Evolutionary conservation across 441 rosid species (phyloP).

Genomic region (Gossypium trilobum): DNA sequence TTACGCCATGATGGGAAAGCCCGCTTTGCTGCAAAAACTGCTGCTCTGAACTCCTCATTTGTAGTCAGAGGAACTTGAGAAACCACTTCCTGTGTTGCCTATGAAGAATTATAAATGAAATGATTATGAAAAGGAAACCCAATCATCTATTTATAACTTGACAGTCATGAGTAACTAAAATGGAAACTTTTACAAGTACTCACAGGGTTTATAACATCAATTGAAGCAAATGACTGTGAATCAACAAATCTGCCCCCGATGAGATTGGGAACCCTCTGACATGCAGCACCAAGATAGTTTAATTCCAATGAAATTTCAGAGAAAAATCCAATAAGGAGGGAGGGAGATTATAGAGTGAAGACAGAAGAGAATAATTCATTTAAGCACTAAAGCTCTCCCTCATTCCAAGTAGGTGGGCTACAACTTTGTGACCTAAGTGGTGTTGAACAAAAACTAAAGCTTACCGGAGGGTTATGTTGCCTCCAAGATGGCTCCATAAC

Average conservation of each 20-base stretch:
- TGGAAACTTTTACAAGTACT: constrained; percentile 11
- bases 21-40: constrained; percentile 40
- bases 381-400: constrained; percentile 10
- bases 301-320: constrained; percentile 17
- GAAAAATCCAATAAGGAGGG: constrained; percentile 2
- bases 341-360: not conserved
- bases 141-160: not conserved
- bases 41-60: constrained; percentile 37
- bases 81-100: constrained; percentile 46
- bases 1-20: constrained; percentile 43
- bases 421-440: constrained; percentile 13
- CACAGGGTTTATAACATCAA: constrained; percentile 46
- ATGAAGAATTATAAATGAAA: constrained; percentile 5
- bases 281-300: constrained; percentile 16
- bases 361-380: not conserved
- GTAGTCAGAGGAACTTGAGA: constrained; percentile 42
- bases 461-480: constrained; percentile 43
- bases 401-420: constrained; percentile 13
- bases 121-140: constrained; percentile 6
- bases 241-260: constrained; percentile 40
- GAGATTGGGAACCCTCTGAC: constrained; percentile 45
- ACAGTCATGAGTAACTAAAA: constrained; percentile 1
- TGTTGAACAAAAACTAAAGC: constrained; percentile 24
- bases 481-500: constrained; percentile 41
- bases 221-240: constrained; percentile 31